Evolutionary conservation across 352 stramenopile genomes (phyloP), one percentile per base, ranked within the genome.

Genomic region (Phytophthora idaei): DNA sequence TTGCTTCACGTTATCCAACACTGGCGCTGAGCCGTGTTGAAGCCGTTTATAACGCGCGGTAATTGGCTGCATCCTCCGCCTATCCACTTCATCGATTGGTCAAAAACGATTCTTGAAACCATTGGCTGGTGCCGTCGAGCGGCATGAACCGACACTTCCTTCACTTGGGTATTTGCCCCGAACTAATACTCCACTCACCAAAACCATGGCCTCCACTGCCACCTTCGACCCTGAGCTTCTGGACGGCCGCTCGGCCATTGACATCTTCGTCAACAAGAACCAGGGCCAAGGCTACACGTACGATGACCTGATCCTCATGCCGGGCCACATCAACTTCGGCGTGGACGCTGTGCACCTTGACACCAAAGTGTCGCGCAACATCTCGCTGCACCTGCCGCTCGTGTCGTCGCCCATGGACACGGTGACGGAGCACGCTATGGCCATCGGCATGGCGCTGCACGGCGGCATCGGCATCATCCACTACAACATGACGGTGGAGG

Each of bases 351-450:
- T 96, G 60, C 85, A 98, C 57, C 91, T 99, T 57, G 95, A 97
- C 39, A 98, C 96, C 21, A 94, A 95, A 64, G 86, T 97, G 47
- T 88, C 94, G 49, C 86, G 80, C 65, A 98, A 98, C 73, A 99
- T 99, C 65, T 92, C 79, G 47, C 77, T 99, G 63, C 96, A 97
- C 10, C 64, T 97, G 52, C 97, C 98, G 27, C 94, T 99, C 31
- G 94, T 99, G 29, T 98, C 90, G 15, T 99, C 96, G 57, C 98
- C 98, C 27, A 99, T 99, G 98, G 98, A 99, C 85, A 99, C 98
- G 48, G 98, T 99, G 15, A 99, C 98, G 52, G 98, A 99, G 83
- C 87, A 98, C 74, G 89, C 97, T 49, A 99, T 99, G 98, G 98
- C 98, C 49, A 99, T 99, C 64, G 90, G 91, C 56, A 99, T 99